Evolutionary conservation across 2,329 filamentous ascomycete genomes (phyloP).

Genomic region (Proliferodiscus dingleyae): DNA sequence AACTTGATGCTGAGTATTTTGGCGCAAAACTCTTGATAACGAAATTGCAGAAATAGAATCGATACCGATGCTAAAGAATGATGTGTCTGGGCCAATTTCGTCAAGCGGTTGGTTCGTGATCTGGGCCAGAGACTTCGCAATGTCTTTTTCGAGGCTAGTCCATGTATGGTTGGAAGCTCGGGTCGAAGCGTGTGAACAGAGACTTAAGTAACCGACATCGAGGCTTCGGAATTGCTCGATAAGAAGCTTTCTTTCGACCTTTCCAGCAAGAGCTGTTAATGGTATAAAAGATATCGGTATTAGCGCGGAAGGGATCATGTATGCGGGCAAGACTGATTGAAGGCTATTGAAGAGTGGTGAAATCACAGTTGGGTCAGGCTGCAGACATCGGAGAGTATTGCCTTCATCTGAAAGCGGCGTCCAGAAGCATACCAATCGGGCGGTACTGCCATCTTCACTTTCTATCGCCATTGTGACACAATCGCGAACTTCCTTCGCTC

Average conservation of each 20-base stretch:
- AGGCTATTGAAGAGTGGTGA: constrained; percentile 50
- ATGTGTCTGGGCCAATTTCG: constrained; percentile 58
- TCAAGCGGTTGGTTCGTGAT: constrained; percentile 41
- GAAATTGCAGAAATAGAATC: constrained; percentile 80
- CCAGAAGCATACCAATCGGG: constrained; percentile 67
- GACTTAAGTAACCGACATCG: constrained; percentile 38
- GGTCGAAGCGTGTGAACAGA: constrained; percentile 24
- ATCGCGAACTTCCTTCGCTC: constrained; percentile 48
- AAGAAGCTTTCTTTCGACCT: constrained; percentile 60
- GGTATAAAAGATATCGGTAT: constrained; percentile 67
- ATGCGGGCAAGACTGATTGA: constrained; percentile 54
- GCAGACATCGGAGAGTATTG: constrained; percentile 28
- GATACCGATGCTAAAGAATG: constrained; percentile 72
- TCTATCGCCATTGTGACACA: constrained; percentile 59
- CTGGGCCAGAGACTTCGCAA: constrained; percentile 52
- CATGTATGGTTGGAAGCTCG: constrained; percentile 34
- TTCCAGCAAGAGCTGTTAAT: constrained; percentile 63
- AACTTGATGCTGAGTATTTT: constrained; percentile 42
- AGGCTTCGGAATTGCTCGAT: constrained; percentile 43
- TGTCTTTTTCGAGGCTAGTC: constrained; percentile 48
- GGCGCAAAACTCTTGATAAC: constrained; percentile 54
- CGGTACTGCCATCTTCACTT: constrained; percentile 33
- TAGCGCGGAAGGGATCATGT: constrained; percentile 75
- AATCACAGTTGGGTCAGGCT: constrained; percentile 34
- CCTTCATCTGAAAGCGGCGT: constrained; percentile 38